Evolutionary conservation across 768 basidiomycete species (phyloP), one percentile per base, ranked within the genome.

Genomic region (Serendipita sp.): DNA sequence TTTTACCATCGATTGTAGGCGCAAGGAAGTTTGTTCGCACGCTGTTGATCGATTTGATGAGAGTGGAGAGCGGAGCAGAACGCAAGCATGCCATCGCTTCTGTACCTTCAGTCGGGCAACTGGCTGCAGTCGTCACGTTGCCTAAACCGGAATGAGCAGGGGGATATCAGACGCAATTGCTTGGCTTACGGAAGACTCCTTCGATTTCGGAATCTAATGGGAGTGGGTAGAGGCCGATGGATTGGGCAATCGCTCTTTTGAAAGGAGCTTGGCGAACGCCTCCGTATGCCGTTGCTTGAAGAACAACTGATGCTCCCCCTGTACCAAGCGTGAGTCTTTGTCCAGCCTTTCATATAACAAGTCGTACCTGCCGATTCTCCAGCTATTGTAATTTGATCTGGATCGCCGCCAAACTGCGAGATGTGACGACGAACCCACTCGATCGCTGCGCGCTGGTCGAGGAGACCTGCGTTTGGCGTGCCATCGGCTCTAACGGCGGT

Each of bases 231-330:
- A 73, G 77, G 3, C 78, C 78, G 53, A 78, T 78, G 7, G 77
- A 78, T 64, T 79, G 76, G 3, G 77, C 74, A n/a, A 75, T 72
- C 0, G 73, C 77, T 35, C 76, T 70, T 45, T 74, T 74, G 70
- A 79, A 79, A 0, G 77, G 77, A 2, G 72, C 67, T 3, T 72
- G 70, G 38, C 37, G 44, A 68, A 30, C 28, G 72, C 78, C 79
- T 69, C 75, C 78, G 65, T 77, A 76, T 3, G 79, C 78, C 8
- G 75, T 73, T 3, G 76, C 68, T 60, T 80, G 79, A 74, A 79
- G 78, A 11, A 77, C 70, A 4, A 80, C 74, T 38, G 75, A 76
- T 0, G 78, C 77, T 0, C 77, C 79, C 1, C 79, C 79, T 69
- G 51, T 8, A 63, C 10, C 4, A 41, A 8, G 4, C 32, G 3